Conservation (phyloP, 1,139 yeast genomes). For the Tardiomyces blankii region DNA sequence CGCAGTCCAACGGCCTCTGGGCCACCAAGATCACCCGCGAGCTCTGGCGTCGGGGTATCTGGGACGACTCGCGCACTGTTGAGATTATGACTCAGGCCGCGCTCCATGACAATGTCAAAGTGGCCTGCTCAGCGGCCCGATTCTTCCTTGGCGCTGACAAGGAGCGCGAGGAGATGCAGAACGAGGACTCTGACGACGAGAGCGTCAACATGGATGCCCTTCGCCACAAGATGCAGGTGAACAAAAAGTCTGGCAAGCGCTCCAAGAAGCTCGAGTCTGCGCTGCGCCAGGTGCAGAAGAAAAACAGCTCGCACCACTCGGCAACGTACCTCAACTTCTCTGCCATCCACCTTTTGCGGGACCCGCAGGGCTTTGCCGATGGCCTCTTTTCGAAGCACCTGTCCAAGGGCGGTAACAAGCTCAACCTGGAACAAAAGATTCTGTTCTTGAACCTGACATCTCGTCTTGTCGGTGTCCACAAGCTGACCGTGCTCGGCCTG, state of each 20-base stretch:
- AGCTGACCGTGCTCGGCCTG: conserved; percentile 77
- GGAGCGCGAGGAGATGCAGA: conserved; percentile 81
- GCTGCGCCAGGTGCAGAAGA: conserved; percentile 54
- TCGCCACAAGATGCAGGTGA: conserved; percentile 71
- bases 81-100: conserved; percentile 97
- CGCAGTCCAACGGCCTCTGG: conserved; percentile 73
- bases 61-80: conserved; percentile 96
- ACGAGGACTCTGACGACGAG: conserved; percentile 58
- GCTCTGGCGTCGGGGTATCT: conserved; percentile 92
- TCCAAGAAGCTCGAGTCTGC: conserved; percentile 70
- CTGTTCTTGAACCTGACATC: conserved; percentile 79
- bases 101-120: conserved; percentile 75
- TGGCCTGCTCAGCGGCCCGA: conserved; percentile 78
- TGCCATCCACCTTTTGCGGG: conserved; percentile 86
- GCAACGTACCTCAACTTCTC: conserved; percentile 82
- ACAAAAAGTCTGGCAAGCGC: conserved; percentile 73
- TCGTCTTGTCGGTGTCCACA: conserved; percentile 86
- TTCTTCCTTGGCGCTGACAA: conserved; percentile 93
- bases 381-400: conserved; percentile 61
- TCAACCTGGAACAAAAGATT: conserved; percentile 80
- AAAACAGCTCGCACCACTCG: conserved; percentile 29
- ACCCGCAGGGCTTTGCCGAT: conserved; percentile 97
- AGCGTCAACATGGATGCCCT: conserved; percentile 39
- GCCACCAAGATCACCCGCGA: conserved; percentile 92
- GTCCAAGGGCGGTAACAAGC: conserved; percentile 43